These are phyloP conservation scores for Acacia crassicarpa DNA, from an alignment of 306 rosid species.

Conservation along the genomic window DNA sequence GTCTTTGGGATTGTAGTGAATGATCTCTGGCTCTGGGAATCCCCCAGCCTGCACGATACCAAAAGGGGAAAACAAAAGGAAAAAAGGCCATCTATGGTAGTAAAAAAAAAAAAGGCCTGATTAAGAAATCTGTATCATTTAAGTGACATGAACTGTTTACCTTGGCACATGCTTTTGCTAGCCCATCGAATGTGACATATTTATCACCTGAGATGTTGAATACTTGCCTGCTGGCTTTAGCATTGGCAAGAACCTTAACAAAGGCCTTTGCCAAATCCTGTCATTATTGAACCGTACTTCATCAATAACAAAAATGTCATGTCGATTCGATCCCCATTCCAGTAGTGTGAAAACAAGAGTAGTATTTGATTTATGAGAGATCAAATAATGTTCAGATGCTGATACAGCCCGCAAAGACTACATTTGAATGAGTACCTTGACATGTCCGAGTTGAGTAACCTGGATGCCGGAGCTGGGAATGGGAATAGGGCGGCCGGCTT, in stretches of 20 bases:
- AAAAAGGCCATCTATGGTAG: conserved; percentile 2
- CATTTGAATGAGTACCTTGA: conserved; percentile 51
- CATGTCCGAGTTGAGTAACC: conserved; percentile 94
- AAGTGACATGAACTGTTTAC: conserved; percentile 33
- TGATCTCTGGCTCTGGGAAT: conserved; percentile 91
- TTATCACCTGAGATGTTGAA: conserved; percentile 95
- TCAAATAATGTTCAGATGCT: background rate
- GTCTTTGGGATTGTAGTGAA: conserved; percentile 91
- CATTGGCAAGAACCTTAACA: conserved; percentile 80
- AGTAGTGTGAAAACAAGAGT: background rate
- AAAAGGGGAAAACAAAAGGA: background rate
- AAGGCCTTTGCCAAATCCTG: conserved; percentile 92
- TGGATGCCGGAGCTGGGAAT: conserved; percentile 83
- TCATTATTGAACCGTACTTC: conserved; percentile 28
- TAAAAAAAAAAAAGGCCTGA: background rate
- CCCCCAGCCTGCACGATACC: conserved; percentile 65
- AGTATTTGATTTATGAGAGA: background rate
- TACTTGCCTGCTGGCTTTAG: conserved; percentile 83
- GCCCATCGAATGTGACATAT: conserved; percentile 88
- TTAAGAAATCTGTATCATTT: background rate
- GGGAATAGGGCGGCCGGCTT: conserved; percentile 98
- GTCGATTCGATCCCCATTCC: background rate
- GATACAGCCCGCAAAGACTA: background rate
- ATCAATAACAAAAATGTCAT: conserved; percentile 11
- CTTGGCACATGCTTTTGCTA: conserved; percentile 98